Base-by-base conservation (phyloP, 441 rosid genomes). In the Erodium chrysanthum region DNA sequence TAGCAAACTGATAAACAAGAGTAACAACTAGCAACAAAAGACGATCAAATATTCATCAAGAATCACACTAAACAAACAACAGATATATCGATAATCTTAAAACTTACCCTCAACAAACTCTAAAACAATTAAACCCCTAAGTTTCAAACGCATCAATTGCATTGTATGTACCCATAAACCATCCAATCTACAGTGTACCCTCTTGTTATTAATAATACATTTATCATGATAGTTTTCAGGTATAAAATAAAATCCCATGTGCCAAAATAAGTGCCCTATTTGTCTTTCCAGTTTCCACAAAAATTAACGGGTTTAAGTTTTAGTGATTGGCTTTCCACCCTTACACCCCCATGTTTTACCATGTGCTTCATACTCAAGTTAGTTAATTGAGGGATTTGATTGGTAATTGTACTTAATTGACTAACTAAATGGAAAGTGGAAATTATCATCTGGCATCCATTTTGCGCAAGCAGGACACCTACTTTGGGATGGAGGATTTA, bases 151-250 rank as follows among this genome's bases (percentile, higher is more conserved):
- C 31, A 27, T 27, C 64, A 9, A 27, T 18, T 25, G 11, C 10
- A 10, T 12, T 11, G 2, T 59, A 7, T 23, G 33, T 59, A 59
- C 33, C 33, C n/a, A 48, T 10, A 18, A 20, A 46, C 40, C 52
- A 60, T 54, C 3, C 33, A 63, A 17, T 20, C 48, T 5, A 14
- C 17, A 52, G 60, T 46, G 6, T 40, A 10, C 42, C 68, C 31
- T 21, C 69, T 50, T 61, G 63, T 75, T 68, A 64, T 37, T 65
- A 23, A 69, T 20, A 64, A 33, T 23, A 46, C 61, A 37, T 65
- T 25, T 59, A 59, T 66, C 67, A 70, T 23, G 63, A 67, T n/a
- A 75, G 59, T 71, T 54, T 67, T 71, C 22, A 64, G 20, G 69
- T 65, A 81, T 66, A 61, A 64, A 71, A 56, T 27, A 1, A 27